A percentile compares a stretch with the other conserved stretches of the same genome.
Evolutionary conservation across 2,329 filamentous ascomycete genomes (phyloP).

Genomic region (Ophiognomonia clavigignenti-juglandacearum): DNA sequence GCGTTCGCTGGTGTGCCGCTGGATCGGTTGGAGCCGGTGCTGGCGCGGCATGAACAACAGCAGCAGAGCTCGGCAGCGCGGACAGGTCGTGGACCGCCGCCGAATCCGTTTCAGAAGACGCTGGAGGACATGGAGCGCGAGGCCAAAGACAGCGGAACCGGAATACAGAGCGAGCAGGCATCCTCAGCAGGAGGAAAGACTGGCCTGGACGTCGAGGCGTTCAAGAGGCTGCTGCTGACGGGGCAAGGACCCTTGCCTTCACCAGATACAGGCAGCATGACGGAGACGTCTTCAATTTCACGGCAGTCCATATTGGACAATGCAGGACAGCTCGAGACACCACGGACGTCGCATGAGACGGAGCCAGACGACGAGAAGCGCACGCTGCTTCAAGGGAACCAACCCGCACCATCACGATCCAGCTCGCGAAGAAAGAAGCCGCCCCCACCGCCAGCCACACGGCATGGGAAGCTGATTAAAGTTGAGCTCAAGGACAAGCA

Average conservation of each 20-base stretch:
- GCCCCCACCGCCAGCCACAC: conserved; percentile 67
- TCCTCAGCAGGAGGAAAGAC: conserved; percentile 31
- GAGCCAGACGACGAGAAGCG: conserved; percentile 43
- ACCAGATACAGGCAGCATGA: conserved; percentile 44
- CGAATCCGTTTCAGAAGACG: conserved; percentile 55
- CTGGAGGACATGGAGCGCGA: conserved; percentile 44
- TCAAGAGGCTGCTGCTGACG: conserved; percentile 71
- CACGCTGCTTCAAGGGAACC: conserved; percentile 24
- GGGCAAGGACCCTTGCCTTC: conserved; percentile 47
- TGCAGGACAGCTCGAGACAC: conserved; percentile 38
- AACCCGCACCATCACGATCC: conserved; percentile 21
- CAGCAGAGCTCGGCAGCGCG: conserved; percentile 17
- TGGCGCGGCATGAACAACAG: conserved; percentile 11
- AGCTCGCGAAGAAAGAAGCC: conserved; percentile 57
- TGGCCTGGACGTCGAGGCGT: conserved; percentile 71
- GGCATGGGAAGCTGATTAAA: conserved; percentile 72
- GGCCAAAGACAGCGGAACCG: conserved; percentile 24
- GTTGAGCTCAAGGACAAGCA: conserved; percentile 31
- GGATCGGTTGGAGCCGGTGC: background rate
- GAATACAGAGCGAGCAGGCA: conserved; percentile 21
- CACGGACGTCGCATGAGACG: conserved; percentile 54
- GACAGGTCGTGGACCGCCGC: conserved; percentile 27
- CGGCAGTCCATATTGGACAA: conserved; percentile 54
- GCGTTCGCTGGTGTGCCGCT: background rate
- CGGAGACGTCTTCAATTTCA: conserved; percentile 55